phyloP scores from a whole-genome alignment of 23 red algal genomes.

The Gracilaria gracilis region DNA sequence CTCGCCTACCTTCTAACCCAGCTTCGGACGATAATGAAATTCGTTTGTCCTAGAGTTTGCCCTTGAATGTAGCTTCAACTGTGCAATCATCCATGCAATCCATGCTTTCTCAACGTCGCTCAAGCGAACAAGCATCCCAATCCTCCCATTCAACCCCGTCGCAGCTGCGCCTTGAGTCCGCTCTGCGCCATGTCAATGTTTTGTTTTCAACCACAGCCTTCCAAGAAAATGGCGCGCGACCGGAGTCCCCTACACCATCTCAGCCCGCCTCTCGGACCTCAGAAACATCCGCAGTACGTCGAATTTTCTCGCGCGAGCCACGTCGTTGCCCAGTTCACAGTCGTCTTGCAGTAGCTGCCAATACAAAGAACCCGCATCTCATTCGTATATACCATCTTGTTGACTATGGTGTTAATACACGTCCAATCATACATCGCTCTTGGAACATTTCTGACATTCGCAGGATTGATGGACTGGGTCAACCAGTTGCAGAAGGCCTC shows the following conservation, averaged over 20 bases:
- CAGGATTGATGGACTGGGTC: slow-evolving; percentile 65
- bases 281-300: slow-evolving; percentile 49
- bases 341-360: slow-evolving; percentile 47
- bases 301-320: slow-evolving; percentile 64
- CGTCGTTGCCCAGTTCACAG: slow-evolving; percentile 47
- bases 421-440: slow-evolving; percentile 40
- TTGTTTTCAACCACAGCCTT: slow-evolving; percentile 45
- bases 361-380: slow-evolving; percentile 37
- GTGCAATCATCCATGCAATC: neutral
- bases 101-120: slow-evolving; percentile 75
- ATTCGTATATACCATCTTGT: slow-evolving; percentile 68
- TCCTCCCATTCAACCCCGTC: slow-evolving; percentile 22
- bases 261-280: slow-evolving; percentile 30
- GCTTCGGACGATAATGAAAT: neutral
- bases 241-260: slow-evolving; percentile 27
- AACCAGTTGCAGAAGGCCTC: slow-evolving; percentile 13
- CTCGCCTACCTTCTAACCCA: neutral
- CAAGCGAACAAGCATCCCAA: slow-evolving; percentile 55
- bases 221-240: slow-evolving; percentile 27
- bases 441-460: slow-evolving; percentile 68
- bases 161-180: slow-evolving; percentile 42
- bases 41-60: neutral
- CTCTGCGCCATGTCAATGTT: slow-evolving; percentile 50
- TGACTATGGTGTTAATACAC: slow-evolving; percentile 41
- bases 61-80: slow-evolving; percentile 11